Conservation (phyloP, 192 early-diverging fungal genomes). For the Umbelopsis sp. region DNA sequence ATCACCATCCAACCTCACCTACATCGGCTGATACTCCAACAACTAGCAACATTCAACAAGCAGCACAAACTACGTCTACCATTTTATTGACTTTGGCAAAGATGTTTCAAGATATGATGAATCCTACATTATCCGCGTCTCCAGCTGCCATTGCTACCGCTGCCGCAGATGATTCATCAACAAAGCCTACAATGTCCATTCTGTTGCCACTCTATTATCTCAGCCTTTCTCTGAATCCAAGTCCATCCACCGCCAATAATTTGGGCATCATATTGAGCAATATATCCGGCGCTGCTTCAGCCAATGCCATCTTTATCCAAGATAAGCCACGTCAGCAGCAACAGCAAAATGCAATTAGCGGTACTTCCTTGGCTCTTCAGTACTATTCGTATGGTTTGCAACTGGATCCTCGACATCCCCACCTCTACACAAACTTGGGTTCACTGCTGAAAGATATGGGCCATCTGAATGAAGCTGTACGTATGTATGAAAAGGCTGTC, state of each 20-base stretch:
- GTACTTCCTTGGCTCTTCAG: conserved; percentile 76
- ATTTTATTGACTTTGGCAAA: conserved; percentile 86
- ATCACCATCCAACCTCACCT: not conserved
- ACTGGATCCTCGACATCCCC: conserved; percentile 82
- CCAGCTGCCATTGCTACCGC: conserved; percentile 41
- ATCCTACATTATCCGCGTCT: conserved; percentile 27
- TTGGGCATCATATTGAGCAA: conserved; percentile 80
- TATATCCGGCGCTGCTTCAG: conserved; percentile 59
- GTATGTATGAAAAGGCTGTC: conserved; percentile 90
- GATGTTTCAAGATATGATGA: conserved; percentile 79
- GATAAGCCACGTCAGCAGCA: conserved; percentile 32
- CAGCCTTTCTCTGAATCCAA: conserved; percentile 75
- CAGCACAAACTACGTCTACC: conserved; percentile 65
- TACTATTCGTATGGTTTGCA: conserved; percentile 87
- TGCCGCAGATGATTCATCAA: conserved; percentile 46
- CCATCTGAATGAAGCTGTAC: conserved; percentile 78
- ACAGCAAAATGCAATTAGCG: conserved; percentile 49
- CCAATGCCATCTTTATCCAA: conserved; percentile 43
- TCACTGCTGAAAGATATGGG: conserved; percentile 91
- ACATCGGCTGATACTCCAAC: conserved; percentile 24
- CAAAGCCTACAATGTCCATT: conserved; percentile 58
- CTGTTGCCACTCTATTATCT: conserved; percentile 85
- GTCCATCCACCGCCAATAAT: conserved; percentile 91
- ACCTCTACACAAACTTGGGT: conserved; percentile 93
- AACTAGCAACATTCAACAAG: conserved; percentile 44